Evolutionary conservation across 495 filamentous ascomycete genomes (phyloP).

Genomic region (Echria macrotheca): DNA sequence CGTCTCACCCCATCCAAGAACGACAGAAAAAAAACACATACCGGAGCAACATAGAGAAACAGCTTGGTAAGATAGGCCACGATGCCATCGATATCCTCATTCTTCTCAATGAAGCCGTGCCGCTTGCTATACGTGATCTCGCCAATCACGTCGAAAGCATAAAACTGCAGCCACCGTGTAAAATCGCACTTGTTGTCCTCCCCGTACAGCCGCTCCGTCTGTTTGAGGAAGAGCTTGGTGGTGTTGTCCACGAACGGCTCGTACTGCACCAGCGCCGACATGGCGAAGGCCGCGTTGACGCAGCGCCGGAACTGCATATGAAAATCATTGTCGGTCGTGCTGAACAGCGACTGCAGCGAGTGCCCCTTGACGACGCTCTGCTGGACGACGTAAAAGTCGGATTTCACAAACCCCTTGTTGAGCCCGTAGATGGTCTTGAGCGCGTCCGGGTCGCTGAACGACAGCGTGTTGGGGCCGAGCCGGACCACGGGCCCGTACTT

Average conservation of each 20-base stretch:
- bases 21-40: conserved; percentile 20
- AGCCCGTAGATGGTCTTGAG: conserved; percentile 73
- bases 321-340: conserved; percentile 66
- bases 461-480: conserved; percentile 61
- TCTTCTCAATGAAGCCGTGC: conserved; percentile 58
- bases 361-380: conserved; percentile 58
- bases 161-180: conserved; percentile 69
- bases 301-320: conserved; percentile 65
- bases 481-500: conserved; percentile 69
- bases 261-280: conserved; percentile 64
- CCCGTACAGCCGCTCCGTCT: conserved; percentile 58
- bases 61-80: conserved; percentile 49
- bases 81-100: conserved; percentile 59
- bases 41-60: conserved; percentile 57
- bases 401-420: conserved; percentile 79
- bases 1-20: too few species aligned
- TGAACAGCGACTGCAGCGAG: conserved; percentile 69
- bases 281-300: conserved; percentile 68
- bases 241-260: conserved; percentile 70
- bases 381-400: conserved; percentile 66
- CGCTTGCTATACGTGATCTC: conserved; percentile 61
- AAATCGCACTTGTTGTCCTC: conserved; percentile 56
- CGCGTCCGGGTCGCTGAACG: conserved; percentile 61
- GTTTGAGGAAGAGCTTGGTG: conserved; percentile 55
- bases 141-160: conserved; percentile 72